phyloP scores from a whole-genome alignment of 2,329 filamentous ascomycete species.

The Venturia pyrina region DNA sequence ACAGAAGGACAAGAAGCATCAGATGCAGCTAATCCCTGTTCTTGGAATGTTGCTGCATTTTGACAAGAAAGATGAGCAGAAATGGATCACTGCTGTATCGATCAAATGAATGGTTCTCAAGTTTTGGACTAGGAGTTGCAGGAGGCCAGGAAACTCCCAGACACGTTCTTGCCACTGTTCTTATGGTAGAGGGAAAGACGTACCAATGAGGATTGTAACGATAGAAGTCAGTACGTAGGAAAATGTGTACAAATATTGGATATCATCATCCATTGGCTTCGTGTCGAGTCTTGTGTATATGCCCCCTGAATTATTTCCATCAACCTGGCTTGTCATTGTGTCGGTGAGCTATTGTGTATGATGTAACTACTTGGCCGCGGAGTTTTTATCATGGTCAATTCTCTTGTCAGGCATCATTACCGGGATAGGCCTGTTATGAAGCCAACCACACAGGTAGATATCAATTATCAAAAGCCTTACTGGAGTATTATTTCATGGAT shows the following conservation, averaged over 20 bases:
- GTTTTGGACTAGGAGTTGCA: background rate
- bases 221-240: background rate
- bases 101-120: conserved; percentile 26
- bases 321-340: background rate
- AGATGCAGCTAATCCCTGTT: conserved; percentile 68
- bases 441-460: no score
- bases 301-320: background rate
- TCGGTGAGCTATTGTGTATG: background rate
- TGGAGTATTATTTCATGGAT: no score
- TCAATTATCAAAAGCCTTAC: no score
- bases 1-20: conserved; percentile 66
- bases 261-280: background rate
- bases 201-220: background rate
- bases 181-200: background rate
- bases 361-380: background rate
- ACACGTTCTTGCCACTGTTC: background rate
- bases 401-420: background rate
- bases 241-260: background rate
- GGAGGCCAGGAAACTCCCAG: background rate
- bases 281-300: background rate
- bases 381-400: background rate
- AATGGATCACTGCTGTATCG: conserved; percentile 69
- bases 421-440: background rate
- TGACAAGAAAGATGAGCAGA: conserved; percentile 75
- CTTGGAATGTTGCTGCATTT: conserved; percentile 67